phyloP scores from a whole-genome alignment of 768 basidiomycete species.

The Albatrellus ellisii region DNA sequence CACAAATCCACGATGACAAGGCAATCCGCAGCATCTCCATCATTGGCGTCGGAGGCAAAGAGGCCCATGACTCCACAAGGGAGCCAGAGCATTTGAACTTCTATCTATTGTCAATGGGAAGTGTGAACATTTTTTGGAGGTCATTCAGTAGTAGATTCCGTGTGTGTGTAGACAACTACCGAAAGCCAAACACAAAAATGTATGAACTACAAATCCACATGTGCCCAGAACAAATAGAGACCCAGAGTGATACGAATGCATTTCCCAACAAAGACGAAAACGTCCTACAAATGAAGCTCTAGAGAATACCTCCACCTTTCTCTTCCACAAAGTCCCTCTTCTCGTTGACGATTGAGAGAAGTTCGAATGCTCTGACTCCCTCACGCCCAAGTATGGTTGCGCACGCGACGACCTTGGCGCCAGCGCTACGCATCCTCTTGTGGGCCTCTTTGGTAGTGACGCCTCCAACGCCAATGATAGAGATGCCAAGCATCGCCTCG shows the following conservation, averaged over 20 bases:
- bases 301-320: background rate
- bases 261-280: no score
- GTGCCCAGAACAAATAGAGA: no score
- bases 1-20: constrained; percentile 25
- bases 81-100: constrained; percentile 25
- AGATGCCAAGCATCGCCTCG: constrained; percentile 32
- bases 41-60: constrained; percentile 71
- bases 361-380: constrained; percentile 28
- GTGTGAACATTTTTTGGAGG: no score
- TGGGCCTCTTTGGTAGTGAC: constrained; percentile 50
- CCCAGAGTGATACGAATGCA: no score
- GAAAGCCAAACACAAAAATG: no score
- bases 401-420: constrained; percentile 59
- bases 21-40: constrained; percentile 39
- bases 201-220: no score
- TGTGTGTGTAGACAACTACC: no score
- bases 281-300: background rate
- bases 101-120: constrained; percentile 5
- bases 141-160: no score
- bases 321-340: background rate
- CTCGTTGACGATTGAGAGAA: constrained; percentile 6
- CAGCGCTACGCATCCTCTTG: constrained; percentile 58
- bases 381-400: constrained; percentile 35
- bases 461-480: constrained; percentile 74
- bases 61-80: constrained; percentile 34